Conservation (phyloP, 2,329 filamentous ascomycete genomes). For the Aspergillus candidus region DNA sequence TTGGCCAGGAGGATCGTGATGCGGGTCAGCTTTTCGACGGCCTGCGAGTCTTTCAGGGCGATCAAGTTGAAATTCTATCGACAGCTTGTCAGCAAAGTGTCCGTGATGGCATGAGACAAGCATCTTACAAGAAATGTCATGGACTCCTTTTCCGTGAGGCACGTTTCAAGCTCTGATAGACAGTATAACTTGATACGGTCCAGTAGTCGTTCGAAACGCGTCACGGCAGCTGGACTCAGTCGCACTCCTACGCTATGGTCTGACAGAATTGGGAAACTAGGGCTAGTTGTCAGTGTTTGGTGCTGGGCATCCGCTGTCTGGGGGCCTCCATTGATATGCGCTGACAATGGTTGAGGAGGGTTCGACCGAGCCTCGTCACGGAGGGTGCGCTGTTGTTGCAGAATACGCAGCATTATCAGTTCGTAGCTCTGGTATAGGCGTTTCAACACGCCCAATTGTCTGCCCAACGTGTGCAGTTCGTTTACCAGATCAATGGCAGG, state of each 20-base stretch:
- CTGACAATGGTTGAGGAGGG: constrained; percentile 13
- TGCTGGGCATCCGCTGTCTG: constrained; percentile 38
- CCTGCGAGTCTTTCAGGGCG: constrained; percentile 66
- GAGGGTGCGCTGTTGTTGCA: constrained; percentile 45
- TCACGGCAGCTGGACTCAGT: constrained; percentile 46
- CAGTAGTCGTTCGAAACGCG: constrained; percentile 54
- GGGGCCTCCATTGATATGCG: constrained; percentile 20
- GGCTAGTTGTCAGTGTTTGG: constrained; percentile 19
- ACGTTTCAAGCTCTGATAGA: constrained; percentile 58
- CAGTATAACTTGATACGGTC: constrained; percentile 59
- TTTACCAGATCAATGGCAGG: constrained; percentile 42
- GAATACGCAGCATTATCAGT: constrained; percentile 55
- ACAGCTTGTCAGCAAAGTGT: constrained; percentile 4
- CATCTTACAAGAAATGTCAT: constrained; percentile 58
- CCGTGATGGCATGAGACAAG: neutral
- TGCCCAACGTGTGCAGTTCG: constrained; percentile 54
- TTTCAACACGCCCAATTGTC: constrained; percentile 56
- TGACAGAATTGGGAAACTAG: constrained; percentile 13
- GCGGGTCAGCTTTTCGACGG: constrained; percentile 64
- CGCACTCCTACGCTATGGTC: constrained; percentile 34
- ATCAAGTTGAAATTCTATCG: constrained; percentile 69
- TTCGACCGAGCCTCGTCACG: constrained; percentile 29
- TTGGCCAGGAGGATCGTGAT: constrained; percentile 69
- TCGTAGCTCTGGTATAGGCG: constrained; percentile 58
- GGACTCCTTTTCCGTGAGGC: constrained; percentile 62